phyloP scores from a whole-genome alignment of 164 flowering plant species.

The Vitis amurensis region DNA sequence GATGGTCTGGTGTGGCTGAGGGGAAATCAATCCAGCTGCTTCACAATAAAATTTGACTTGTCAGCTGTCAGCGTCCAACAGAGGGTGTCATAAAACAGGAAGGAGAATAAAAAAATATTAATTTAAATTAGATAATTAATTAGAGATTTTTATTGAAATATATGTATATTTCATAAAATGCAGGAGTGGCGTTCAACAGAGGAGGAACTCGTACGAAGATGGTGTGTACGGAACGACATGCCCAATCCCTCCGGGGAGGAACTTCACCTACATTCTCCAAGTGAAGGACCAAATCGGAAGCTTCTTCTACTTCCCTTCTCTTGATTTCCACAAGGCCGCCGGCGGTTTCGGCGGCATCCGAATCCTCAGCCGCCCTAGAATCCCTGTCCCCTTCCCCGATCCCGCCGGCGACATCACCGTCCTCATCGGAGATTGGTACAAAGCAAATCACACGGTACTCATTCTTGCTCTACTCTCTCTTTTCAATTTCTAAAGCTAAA shows the following conservation, averaged over 20 bases:
- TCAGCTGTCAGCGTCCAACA: too few relatives aligned
- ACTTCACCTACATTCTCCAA: constrained; percentile 80
- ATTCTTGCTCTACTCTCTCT: too few relatives aligned
- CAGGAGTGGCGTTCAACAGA: constrained; percentile 78
- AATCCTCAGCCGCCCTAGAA: constrained; percentile 73
- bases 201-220: constrained; percentile 81
- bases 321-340: constrained; percentile 86
- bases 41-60: too few relatives aligned
- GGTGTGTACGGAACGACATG: constrained; percentile 86
- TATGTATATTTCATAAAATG: not conserved
- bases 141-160: too few relatives aligned
- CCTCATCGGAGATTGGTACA: constrained; percentile 90
- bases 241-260: constrained; percentile 87
- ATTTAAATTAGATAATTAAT: too few relatives aligned
- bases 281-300: constrained; percentile 94
- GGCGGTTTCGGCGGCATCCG: constrained; percentile 84
- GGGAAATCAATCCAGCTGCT: too few relatives aligned
- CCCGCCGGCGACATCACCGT: constrained; percentile 77
- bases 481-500: not conserved
- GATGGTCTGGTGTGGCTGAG: too few relatives aligned
- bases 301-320: constrained; percentile 84
- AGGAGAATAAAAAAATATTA: too few relatives aligned
- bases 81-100: too few relatives aligned
- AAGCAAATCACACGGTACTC: constrained; percentile 75
- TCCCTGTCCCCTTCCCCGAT: constrained; percentile 75